Base-by-base conservation (phyloP, 176 grass and related monocot genomes). In the Triticum timopheevii region DNA sequence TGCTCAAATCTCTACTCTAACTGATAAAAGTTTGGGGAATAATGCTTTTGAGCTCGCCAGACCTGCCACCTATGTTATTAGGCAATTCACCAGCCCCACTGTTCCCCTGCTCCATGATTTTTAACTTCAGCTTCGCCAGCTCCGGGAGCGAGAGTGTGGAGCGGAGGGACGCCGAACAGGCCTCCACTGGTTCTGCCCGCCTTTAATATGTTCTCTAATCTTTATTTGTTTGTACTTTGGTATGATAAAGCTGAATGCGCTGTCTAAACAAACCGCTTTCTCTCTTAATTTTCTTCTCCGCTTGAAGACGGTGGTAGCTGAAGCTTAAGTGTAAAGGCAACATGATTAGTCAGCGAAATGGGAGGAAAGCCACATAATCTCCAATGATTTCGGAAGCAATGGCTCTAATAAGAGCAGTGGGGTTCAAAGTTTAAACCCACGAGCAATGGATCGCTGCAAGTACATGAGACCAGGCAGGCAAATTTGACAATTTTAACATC, bases 301-400 rank as follows among this genome's bases (percentile, higher is more conserved):
- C 35, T 71, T 34, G 30, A 86, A 52, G n/a, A 69, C 33, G n/a
- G 20, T 23, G 35, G 50, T 31, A 62, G 76, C 58, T 61, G 83
- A 68, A 69, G 63, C 27, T 78, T 52, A 64, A 56, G 12, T 78
- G 44, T 28, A 33, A 78, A 52, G 61, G 19, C 3, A 16, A 24
- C 73, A 78, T 52, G n/a, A 85, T 77, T 85, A 78, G 63, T 56
- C 73, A 78, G 22, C 33, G 2, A 78, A 27, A 68, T 16, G 20
- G 35, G 22, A 7, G 16, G 8, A 20, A 30, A 22, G 40, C 17
- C 83, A 59, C 47, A 58, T 24, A 17, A 85, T 27, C 6, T 52
- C 22, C 72, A n/a, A 66, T 35, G 61, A 49, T 77, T 50, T 77
- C 13, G 4, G 12, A 30, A 74, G 4, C 25, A 23, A 7, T 38